phyloP scores from a whole-genome alignment of 257 asterid genomes.

The Hygrophila difformis region DNA sequence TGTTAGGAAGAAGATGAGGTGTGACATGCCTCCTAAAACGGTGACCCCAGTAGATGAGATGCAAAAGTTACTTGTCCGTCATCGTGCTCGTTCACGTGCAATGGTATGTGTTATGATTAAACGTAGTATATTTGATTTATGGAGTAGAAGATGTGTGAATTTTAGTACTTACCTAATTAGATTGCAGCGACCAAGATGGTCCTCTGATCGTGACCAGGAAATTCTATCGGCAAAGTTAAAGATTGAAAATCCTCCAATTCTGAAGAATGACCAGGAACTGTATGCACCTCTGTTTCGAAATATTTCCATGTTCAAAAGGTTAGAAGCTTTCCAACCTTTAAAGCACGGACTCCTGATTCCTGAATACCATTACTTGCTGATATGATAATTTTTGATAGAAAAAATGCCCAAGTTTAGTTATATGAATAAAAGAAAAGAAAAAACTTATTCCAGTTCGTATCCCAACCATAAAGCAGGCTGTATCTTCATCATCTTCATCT shows the following conservation, averaged over 20 bases:
- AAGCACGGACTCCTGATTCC: slow-evolving; percentile 2
- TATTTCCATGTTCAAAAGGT: slow-evolving; percentile 78
- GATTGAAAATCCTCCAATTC: slow-evolving; percentile 52
- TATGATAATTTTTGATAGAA: slow-evolving; percentile 1
- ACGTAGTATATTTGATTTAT: too few relatives aligned
- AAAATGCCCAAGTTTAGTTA: neutral
- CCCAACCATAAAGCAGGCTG: too few relatives aligned
- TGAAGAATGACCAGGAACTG: slow-evolving; percentile 47
- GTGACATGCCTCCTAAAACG: slow-evolving; percentile 79
- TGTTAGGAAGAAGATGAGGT: slow-evolving; percentile 61
- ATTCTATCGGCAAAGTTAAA: slow-evolving; percentile 46
- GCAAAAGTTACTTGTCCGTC: slow-evolving; percentile 49
- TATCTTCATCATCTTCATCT: too few relatives aligned
- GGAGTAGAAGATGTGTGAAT: neutral
- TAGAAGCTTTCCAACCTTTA: slow-evolving; percentile 12
- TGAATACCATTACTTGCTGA: neutral
- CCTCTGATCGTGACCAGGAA: slow-evolving; percentile 68
- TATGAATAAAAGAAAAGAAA: neutral
- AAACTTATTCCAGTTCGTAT: too few relatives aligned
- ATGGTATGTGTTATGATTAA: slow-evolving; percentile 41
- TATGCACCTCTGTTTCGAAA: slow-evolving; percentile 70
- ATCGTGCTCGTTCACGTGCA: slow-evolving; percentile 82
- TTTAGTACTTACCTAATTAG: slow-evolving; percentile 10
- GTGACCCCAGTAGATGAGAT: slow-evolving; percentile 46
- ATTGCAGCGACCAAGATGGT: slow-evolving; percentile 79